Percentiles rank a stretch among this genome's conserved stretches.
These are phyloP conservation scores for Penicillium longicatenatum DNA, from an alignment of 495 filamentous ascomycete species.

Conservation along the genomic window DNA sequence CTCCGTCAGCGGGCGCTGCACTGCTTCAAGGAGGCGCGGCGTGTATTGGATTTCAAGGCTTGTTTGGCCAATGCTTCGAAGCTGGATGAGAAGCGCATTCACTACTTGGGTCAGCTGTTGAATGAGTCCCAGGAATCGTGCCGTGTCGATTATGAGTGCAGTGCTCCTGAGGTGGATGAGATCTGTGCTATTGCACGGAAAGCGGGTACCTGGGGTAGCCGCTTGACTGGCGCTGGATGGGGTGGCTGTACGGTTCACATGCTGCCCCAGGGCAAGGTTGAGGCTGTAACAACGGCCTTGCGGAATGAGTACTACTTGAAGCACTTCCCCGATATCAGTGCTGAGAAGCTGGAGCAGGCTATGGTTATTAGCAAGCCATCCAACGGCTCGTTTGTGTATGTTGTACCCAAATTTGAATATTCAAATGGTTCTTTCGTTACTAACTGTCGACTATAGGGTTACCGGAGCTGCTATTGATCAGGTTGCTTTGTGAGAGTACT, in stretches of 20 bases:
- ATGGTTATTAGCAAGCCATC: conserved; percentile 87
- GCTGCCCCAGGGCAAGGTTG: conserved; percentile 80
- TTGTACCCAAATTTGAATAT: conserved; percentile 1
- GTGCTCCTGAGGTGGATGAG: conserved; percentile 84
- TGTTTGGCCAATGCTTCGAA: conserved; percentile 59
- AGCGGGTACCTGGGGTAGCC: conserved; percentile 80
- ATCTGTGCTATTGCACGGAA: conserved; percentile 76
- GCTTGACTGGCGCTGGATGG: conserved; percentile 95
- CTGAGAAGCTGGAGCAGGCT: conserved; percentile 73
- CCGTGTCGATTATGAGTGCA: conserved; percentile 83
- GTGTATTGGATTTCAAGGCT: conserved; percentile 79
- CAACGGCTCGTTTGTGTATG: conserved; percentile 52
- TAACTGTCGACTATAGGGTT: conserved; percentile 34
- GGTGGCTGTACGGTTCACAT: conserved; percentile 95
- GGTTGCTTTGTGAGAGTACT: conserved; percentile 24
- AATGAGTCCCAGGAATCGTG: conserved; percentile 89
- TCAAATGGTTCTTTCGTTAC: background rate
- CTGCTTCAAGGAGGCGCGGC: conserved; percentile 85
- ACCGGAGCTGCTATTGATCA: conserved; percentile 45
- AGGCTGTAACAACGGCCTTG: conserved; percentile 76
- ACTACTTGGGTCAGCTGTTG: conserved; percentile 76
- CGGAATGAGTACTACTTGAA: conserved; percentile 77
- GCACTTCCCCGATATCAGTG: conserved; percentile 67
- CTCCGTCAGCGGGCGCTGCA: conserved; percentile 85
- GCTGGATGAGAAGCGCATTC: conserved; percentile 62